Evolutionary conservation across 108 stramenopile genomes (phyloP), one percentile per base, ranked within the genome.

Genomic region (Fragilaria crotonensis): DNA sequence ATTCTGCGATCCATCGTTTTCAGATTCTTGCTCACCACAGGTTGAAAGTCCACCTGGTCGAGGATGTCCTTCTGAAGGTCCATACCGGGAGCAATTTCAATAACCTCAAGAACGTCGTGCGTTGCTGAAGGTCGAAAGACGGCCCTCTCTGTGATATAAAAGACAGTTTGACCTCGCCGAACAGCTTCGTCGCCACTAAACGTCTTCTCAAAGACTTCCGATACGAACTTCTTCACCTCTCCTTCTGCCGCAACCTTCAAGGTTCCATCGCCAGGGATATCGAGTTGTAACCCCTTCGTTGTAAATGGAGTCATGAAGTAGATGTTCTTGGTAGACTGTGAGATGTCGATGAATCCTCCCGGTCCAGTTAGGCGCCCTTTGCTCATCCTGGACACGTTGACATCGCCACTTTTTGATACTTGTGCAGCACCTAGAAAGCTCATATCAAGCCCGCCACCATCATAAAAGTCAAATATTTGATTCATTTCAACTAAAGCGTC

Each of bases 321-420:
- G 5, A 90, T 70, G 30, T 65, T 69, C 28, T 48, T 49, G 0
- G 89, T 90, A 5, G 74, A 77, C 51, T 82, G 80, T 2, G 78
- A 72, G 51, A 90, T 90, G 55, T 90, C 89, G 30, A 90, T 79
- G 63, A 90, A 90, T 0, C 89, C 89, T 45, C 89, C 89, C 19
- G 89, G 89, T 19, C 89, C 89, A 3, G 73, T 89, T 21, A 90
- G 65, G 5, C 70, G 60, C 49, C 68, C 45, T 63, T 76, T 64
- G 2, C 57, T 62, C 71, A 90, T 80, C 46, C 83, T 50, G 21
- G 79, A 81, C n/a, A 90, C 88, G 51, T 90, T 90, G 30, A 90
- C 84, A 70, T 90, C 84, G 5, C 89, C 89, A 26, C 68, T 54
- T 2, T 61, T 45, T 20, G 64, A 63, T 1, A 85, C 72, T 65